A percentile compares a stretch with the other conserved stretches of the same genome.
Conservation (phyloP, 352 stramenopile genomes). For the Aphanomyces stellatus region DNA sequence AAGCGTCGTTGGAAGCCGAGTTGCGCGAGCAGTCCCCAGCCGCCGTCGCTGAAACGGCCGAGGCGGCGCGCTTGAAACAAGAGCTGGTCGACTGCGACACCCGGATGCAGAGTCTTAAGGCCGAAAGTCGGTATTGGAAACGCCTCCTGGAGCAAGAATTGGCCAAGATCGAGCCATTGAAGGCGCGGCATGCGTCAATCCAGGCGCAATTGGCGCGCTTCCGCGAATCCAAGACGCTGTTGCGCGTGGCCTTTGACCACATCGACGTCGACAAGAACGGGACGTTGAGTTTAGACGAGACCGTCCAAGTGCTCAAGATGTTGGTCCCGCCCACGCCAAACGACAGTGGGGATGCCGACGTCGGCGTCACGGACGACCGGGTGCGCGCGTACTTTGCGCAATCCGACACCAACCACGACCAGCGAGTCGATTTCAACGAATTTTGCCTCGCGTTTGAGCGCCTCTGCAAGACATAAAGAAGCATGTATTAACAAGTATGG, state of each 20-base stretch:
- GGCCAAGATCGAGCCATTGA: neutral
- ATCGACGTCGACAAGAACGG: neutral
- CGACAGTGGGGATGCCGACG: too few relatives aligned
- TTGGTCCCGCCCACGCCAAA: neutral
- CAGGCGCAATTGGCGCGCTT: neutral
- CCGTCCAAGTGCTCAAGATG: constrained; percentile 4
- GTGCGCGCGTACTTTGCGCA: neutral
- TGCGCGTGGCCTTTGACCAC: constrained; percentile 6
- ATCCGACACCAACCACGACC: constrained; percentile 10
- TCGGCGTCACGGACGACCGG: neutral
- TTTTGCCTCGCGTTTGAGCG: constrained; percentile 12
- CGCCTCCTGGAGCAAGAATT: constrained; percentile 6
- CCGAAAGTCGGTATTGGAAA: constrained; percentile 13
- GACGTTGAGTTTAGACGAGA: constrained; percentile 8
- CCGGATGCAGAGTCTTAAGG: constrained; percentile 1
- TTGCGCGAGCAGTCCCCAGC: neutral
- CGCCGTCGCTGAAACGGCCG: neutral
- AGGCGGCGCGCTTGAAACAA: neutral
- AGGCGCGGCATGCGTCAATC: neutral
- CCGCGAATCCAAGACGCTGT: neutral
- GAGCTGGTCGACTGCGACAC: constrained; percentile 8
- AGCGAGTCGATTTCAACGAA: constrained; percentile 7
- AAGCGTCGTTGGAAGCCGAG: neutral
- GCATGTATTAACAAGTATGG: too few relatives aligned
- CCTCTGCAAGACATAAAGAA: neutral